Evolutionary conservation across 75 land plant species (phyloP), one percentile per base, ranked within the genome.

Genomic region (Ceratopteris richardii): DNA sequence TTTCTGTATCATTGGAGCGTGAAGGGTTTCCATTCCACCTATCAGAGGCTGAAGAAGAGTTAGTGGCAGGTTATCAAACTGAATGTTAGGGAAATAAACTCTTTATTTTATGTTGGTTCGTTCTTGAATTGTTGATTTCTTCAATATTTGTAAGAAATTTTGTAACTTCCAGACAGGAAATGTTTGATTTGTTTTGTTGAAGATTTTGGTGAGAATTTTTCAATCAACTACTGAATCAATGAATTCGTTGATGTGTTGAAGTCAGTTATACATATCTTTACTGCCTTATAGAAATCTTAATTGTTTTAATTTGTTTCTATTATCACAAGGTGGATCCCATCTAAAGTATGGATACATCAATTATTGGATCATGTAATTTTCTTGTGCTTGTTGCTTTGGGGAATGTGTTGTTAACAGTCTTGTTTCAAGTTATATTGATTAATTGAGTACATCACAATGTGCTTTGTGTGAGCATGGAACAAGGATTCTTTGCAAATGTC

Each of bases 101-200:
- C 16, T 2, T 30, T 54, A 54, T 54, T 54, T 30, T 54, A 54
- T 54, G 31, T 22, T 54, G 56, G 31, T 54, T 54, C 56, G 2
- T 16, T 24, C 31, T 25, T 23, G 23, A 54, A 54, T 54, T 23
- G 11, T 17, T 54, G 11, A 27, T 16, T 27, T 54, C 56, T 2
- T 54, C 56, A 54, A 2, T 22, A 30, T 54, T 54, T 54, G 56
- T 17, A n/a, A 54, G n/a, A 2, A n/a, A 13, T 54, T 54, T 25
- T 28, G 6, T 54, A 46, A 2, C 17, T 46, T 3, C 14, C 14
- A 2, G 48, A 17, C 2, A 7, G 4, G 48, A 17, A 20, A 7
- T 20, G 5, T 3, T 20, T 17, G 17, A 46, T 20, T 46, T 3
- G 4, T 46, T n/a, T 46, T 20, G 21, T n/a, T 14, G 4, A 17